Base-by-base conservation (phyloP, 1,284 basidiomycete genomes). In the Psilocybe mexicana region DNA sequence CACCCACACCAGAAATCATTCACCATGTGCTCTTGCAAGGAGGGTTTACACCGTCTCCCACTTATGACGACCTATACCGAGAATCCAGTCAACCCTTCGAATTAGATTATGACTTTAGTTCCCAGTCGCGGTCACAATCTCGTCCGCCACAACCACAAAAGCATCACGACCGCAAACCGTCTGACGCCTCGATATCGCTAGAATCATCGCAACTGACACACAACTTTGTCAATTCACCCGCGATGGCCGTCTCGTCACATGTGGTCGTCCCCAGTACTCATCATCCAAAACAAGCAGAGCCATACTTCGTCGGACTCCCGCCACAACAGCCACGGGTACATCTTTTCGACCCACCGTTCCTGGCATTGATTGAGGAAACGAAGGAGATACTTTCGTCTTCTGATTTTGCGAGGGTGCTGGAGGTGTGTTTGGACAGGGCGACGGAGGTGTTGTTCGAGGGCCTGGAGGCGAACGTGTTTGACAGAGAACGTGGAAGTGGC, bases 401-500 rank as follows among this genome's bases (percentile, higher is more conserved):
- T 0, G 88, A 94, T 69, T 93, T 94, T 67, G 74, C 79, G 2
- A 71, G 78, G 43, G 87, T 92, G 2, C 78, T 94, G 2, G 83
- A 86, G 50, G 80, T 79, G 38, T 83, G 83, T 55, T 78, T 95
- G 25, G 90, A 94, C 69, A 76, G 76, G 4, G 86, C 87, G 36
- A 88, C 87, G 36, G 82, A 73, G 58, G 69, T 77, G 26, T 59
- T 81, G 45, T 75, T 78, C 40, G 64, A 79, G 3, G 82, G 84
- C 2, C 72, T 93, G 47, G 76, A 81, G 62, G 76, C 75, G 62
- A 79, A 80, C 23, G 79, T 87, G n/a, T 91, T 76, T 55, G 63
- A 65, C 23, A 58, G 63, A 5, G 61, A 23, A 36, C 6, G 52
- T 26, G 47, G 36, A 48, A 25, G 18, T 6, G 50, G 14, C 0